Conservation (phyloP, 148 eudicot genomes). For the Polygonum aviculare region DNA sequence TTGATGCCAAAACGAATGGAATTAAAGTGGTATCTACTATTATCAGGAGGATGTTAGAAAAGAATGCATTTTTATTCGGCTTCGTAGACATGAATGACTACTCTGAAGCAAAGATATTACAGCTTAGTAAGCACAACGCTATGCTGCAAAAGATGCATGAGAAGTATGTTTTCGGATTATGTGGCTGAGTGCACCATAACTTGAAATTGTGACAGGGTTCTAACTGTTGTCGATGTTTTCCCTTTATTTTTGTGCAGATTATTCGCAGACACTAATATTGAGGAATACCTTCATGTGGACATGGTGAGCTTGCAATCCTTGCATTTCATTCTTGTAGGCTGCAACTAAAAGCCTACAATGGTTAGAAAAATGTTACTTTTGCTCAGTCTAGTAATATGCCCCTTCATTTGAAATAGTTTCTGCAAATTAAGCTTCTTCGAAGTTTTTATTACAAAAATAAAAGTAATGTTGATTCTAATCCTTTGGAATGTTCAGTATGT, state of each 20-base stretch:
- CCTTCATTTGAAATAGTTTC: not conserved
- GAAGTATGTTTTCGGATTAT: conserved; percentile 34
- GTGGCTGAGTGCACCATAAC: conserved; percentile 2
- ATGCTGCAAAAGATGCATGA: conserved; percentile 44
- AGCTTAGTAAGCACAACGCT: conserved; percentile 54
- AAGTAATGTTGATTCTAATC: not conserved
- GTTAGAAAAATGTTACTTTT: not conserved
- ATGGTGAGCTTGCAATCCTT: conserved; percentile 33
- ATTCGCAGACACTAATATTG: conserved; percentile 31
- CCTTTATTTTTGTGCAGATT: conserved; percentile 27
- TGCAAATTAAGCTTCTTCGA: not conserved
- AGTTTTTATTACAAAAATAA: not conserved
- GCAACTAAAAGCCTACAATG: not conserved
- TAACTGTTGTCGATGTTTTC: not conserved
- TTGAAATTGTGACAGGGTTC: not conserved
- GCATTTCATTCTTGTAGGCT: not conserved
- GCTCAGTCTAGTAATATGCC: not conserved
- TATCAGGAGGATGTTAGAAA: conserved; percentile 60
- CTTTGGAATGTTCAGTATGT: not conserved
- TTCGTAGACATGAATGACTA: conserved; percentile 47
- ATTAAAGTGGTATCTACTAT: conserved; percentile 43
- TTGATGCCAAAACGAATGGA: conserved; percentile 42
- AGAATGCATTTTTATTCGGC: conserved; percentile 62
- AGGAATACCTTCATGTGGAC: conserved; percentile 56
- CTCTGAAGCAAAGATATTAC: conserved; percentile 52